A percentile compares a stretch with the other conserved stretches of the same genome.
Conservation (phyloP, 805 yeast species). For the Wickerhamiella galacta region DNA sequence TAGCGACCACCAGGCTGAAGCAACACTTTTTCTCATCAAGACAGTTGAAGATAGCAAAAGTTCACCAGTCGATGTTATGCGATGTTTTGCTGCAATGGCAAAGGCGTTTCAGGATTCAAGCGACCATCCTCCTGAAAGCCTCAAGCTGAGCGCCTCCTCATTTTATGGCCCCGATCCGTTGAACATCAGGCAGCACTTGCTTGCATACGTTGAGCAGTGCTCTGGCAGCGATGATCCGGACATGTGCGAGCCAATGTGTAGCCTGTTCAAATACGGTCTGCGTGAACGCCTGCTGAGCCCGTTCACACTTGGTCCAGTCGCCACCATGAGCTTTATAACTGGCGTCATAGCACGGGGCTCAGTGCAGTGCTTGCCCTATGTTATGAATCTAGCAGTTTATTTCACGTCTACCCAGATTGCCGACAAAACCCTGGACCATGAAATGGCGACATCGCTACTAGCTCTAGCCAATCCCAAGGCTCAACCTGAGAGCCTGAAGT, state of each 20-base stretch:
- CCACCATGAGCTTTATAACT: conserved; percentile 27
- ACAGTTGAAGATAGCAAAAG: conserved; percentile 6
- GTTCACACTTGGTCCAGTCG: conserved; percentile 33
- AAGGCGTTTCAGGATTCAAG: conserved; percentile 48
- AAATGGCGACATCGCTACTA: neutral
- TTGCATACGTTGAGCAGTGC: conserved; percentile 28
- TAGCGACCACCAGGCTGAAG: conserved; percentile 17
- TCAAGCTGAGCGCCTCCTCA: conserved; percentile 19
- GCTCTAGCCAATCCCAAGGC: conserved; percentile 13
- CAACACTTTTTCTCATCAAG: conserved; percentile 11
- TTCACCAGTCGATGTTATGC: conserved; percentile 32
- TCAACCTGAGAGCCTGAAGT: conserved; percentile 15
- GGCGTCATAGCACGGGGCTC: conserved; percentile 20
- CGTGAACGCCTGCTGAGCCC: conserved; percentile 50
- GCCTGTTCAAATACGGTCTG: conserved; percentile 46
- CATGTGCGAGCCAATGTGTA: conserved; percentile 46
- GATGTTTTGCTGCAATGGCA: conserved; percentile 54
- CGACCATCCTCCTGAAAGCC: conserved; percentile 27
- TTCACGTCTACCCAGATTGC: conserved; percentile 13
- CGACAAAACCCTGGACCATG: conserved; percentile 1
- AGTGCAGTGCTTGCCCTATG: conserved; percentile 9
- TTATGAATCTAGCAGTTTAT: conserved; percentile 19
- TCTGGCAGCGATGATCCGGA: conserved; percentile 29
- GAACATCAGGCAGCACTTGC: conserved; percentile 26
- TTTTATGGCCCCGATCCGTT: conserved; percentile 19